Evolutionary conservation across 345 rosid genomes (phyloP).

Genomic region (Hypericum androsaemum): DNA sequence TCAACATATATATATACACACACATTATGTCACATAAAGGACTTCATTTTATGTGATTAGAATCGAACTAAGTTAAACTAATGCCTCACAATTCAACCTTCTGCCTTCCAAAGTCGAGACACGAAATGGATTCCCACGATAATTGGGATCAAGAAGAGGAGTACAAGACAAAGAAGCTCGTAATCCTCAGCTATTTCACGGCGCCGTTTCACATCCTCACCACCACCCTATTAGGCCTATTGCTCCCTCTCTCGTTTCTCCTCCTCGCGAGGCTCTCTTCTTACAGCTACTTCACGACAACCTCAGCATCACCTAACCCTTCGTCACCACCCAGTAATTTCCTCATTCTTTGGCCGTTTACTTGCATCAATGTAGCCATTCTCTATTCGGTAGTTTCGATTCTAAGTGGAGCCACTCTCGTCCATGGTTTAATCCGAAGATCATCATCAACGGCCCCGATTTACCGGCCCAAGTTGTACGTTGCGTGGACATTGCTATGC

Average conservation of each 20-base stretch:
- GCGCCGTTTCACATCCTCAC: constrained; percentile 39
- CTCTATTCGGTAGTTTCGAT: constrained; percentile 34
- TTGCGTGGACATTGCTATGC: constrained; percentile 51
- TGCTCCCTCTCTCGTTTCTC: constrained; percentile 66
- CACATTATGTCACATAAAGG: too few species aligned
- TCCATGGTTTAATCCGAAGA: constrained; percentile 49
- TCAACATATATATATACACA: too few species aligned
- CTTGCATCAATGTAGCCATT: constrained; percentile 26
- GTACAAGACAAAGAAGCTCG: too few species aligned
- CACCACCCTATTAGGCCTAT: constrained; percentile 45
- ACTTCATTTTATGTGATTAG: too few species aligned
- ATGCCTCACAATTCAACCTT: too few species aligned
- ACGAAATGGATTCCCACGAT: too few species aligned
- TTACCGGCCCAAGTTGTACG: constrained; percentile 28
- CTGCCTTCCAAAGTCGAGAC: too few species aligned
- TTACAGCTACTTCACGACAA: constrained; percentile 19
- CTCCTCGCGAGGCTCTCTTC: constrained; percentile 50
- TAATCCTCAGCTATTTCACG: background rate
- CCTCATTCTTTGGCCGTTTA: constrained; percentile 19
- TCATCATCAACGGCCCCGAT: constrained; percentile 7
- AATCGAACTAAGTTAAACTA: too few species aligned
- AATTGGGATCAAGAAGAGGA: too few species aligned
- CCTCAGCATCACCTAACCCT: constrained; percentile 1
- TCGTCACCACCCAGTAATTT: constrained; percentile 3
- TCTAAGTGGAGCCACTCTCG: constrained; percentile 38